Evolutionary conservation across 257 asterid genomes (phyloP).

Genomic region (Solanum pimpinellifolium): DNA sequence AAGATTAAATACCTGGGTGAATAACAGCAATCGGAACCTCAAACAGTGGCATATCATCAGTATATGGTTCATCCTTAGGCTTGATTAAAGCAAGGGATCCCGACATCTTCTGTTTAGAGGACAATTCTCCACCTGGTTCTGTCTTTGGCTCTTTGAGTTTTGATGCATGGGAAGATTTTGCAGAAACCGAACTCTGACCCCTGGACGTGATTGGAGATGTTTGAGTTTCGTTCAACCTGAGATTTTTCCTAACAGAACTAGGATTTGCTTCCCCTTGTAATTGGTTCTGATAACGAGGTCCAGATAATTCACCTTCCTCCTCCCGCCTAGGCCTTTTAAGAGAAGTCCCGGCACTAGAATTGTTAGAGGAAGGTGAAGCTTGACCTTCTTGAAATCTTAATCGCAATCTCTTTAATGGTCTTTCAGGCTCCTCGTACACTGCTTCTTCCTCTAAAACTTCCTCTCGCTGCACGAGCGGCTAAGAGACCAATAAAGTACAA

Average conservation of each 20-base stretch:
- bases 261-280: constrained; percentile 3
- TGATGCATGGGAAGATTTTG: constrained; percentile 19
- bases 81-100: constrained; percentile 19
- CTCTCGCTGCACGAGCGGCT: constrained; percentile 5
- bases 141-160: constrained; percentile 23
- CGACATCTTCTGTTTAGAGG: constrained; percentile 13
- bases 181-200: constrained; percentile 12
- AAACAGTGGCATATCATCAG: constrained; percentile 30
- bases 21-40: constrained; percentile 29
- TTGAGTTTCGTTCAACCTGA: background rate
- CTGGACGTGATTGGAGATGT: background rate
- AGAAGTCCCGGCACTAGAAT: constrained; percentile 9
- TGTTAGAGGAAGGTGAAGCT: constrained; percentile 11
- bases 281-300: constrained; percentile 8
- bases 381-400: constrained; percentile 36
- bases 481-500: background rate
- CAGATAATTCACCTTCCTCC: constrained; percentile 31
- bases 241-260: constrained; percentile 11
- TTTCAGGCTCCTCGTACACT: constrained; percentile 35
- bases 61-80: constrained; percentile 50
- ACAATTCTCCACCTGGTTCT: constrained; percentile 8
- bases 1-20: constrained; percentile 39
- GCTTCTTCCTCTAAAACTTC: constrained; percentile 35
- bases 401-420: constrained; percentile 56
- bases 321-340: constrained; percentile 46